Base-by-base conservation (phyloP, 2,329 filamentous ascomycete species). In the Chalaropsis thielavioides region DNA sequence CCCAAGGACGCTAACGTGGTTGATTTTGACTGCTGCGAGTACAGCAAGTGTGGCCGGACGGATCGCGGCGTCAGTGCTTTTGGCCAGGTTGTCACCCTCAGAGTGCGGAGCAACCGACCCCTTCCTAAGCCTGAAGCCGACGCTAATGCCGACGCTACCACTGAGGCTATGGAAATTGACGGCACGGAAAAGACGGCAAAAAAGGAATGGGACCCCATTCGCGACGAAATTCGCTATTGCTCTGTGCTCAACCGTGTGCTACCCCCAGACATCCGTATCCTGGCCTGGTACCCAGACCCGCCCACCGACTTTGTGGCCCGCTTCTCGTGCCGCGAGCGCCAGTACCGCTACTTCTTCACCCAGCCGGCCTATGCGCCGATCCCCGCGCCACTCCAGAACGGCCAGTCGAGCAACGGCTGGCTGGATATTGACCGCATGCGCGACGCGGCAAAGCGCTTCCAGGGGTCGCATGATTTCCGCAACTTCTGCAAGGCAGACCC, bases 311-410 rank as follows among this genome's bases (percentile, higher is more conserved):
- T 99, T 74, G 91, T 89, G 41, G 94, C 94, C 3, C 86, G 94
- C 49, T 96, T 96, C 80, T 91, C 89, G 64, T 99, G 94, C 75
- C 84, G 87, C 68, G 91, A 96, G 75, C 83, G 94, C 24, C 87
- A 89, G 69, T 99, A 99, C 77, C 86, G 90, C 66, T 99, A 99
- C 76, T 97, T 96, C 79, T 99, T 99, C 78, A 97, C 94, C 0
- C 90, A 96, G 73, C 94, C 94, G 0, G 89, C 88, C 1, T 96
- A 90, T 72, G 78, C 84, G 1, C 90, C 90, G 0, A 65, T 67
- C n/a, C 63, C 66, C 17, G 63, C 41, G 10, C 74, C 74, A 1
- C 67, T 72, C 6, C 68, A 71, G 27, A 49, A 64, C 70, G 69
- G 70, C 71, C 62, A 67, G 64, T 41, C 64, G 31, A 61, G 54